Base-by-base conservation (phyloP, 441 rosid species). In the Breynia disticha region DNA sequence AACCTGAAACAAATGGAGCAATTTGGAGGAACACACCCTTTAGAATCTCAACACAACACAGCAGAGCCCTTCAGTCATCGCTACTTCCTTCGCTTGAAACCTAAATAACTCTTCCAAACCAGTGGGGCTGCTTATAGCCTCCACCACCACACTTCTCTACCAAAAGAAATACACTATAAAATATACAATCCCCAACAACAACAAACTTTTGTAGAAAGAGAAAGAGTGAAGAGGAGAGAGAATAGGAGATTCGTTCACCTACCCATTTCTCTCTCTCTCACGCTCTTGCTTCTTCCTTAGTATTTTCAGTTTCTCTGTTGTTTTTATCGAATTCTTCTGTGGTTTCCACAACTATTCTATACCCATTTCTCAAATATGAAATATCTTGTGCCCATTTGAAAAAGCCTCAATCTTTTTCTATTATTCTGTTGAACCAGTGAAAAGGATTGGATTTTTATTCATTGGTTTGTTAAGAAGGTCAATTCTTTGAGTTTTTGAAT, bases 371-470 rank as follows among this genome's bases (percentile, higher is more conserved):
- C 58, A 47, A 18, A 48, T 24, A 22, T 50, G 71, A 35, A 28
- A 54, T 55, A 52, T 52, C 35, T 35, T 17, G 0, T 37, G 13
- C 67, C 69, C 69, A 60, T 64, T 54, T 43, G 46, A 15, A 38
- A 19, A 64, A 82, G 72, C 52, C 59, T 58, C 51, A 28, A 10
- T 39, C 47, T 73, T 65, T 73, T 32, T 44, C 50, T 37, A 4
- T 15, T 9, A 11, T 41, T 9, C 13, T 41, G 15, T 41, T 41
- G 13, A 41, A 7, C 2, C 44, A 15, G 13, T 41, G 44, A 41
- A 4, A 41, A 41, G 13, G n/a, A 9, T 41, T 41, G 59, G 8
- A 42, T 48, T 47, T 58, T 28, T 16, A n/a, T 45, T 41, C 52
- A 20, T 20, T 41, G 14, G 52, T 59, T 48, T 51, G 24, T 52